A percentile compares a stretch with the other conserved stretches of the same genome.
These are phyloP conservation scores for Talaromyces sp. DNA, from an alignment of 2,329 filamentous ascomycete species.

Conservation along the genomic window DNA sequence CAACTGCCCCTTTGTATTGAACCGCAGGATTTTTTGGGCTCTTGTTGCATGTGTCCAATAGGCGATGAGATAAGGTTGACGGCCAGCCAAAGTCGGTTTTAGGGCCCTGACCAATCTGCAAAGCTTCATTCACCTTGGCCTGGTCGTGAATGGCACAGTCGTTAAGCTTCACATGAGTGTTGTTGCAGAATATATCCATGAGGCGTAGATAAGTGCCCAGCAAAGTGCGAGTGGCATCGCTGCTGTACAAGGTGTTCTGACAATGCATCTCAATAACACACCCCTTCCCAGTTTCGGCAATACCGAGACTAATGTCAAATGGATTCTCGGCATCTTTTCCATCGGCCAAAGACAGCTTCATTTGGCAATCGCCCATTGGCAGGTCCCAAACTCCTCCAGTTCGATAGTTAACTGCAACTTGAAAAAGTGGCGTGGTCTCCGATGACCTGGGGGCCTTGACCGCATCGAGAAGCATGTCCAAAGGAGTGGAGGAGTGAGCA, in stretches of 20 bases:
- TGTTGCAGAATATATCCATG: not conserved
- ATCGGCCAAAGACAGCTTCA: not conserved
- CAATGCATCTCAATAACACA: not conserved
- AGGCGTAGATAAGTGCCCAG: not conserved
- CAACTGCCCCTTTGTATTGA: slow-evolving; percentile 13
- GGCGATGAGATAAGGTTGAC: slow-evolving; percentile 25
- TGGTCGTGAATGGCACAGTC: slow-evolving; percentile 7
- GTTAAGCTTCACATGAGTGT: not conserved
- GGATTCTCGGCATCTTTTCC: not conserved
- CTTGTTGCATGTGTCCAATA: slow-evolving; percentile 18
- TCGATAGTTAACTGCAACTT: not conserved
- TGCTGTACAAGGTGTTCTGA: not conserved
- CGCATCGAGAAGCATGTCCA: not conserved
- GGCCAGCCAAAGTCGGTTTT: slow-evolving; percentile 12
- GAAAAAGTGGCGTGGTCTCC: not conserved
- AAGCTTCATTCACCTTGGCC: slow-evolving; percentile 12
- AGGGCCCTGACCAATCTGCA: slow-evolving; percentile 11
- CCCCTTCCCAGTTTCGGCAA: not conserved
- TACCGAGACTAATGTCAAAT: not conserved
- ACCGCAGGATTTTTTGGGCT: slow-evolving; percentile 19
- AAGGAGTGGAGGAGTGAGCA: not conserved
- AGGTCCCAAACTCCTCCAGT: not conserved
- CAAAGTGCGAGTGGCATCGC: not conserved
- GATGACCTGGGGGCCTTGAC: not conserved
- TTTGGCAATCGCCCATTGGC: not conserved